phyloP scores from a whole-genome alignment of 768 basidiomycete genomes.

The Amanita jacksonii region DNA sequence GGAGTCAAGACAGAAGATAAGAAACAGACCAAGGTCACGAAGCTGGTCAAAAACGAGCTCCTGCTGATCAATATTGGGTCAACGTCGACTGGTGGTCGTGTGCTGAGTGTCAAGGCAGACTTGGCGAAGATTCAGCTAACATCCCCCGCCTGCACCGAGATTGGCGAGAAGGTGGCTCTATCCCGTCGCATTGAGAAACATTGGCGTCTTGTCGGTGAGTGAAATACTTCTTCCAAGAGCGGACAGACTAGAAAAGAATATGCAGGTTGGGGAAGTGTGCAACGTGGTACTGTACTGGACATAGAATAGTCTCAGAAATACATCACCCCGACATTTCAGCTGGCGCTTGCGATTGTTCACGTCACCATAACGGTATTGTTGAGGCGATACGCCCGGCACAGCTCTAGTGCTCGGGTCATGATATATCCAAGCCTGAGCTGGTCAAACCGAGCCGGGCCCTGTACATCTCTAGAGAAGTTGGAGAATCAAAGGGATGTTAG shows the following conservation, averaged over 20 bases:
- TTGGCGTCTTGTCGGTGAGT: conserved; percentile 92
- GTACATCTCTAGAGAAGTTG: too few species aligned
- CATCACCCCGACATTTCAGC: too few species aligned
- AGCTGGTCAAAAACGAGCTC: conserved; percentile 85
- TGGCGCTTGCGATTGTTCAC: background rate
- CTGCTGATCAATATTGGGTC: conserved; percentile 97
- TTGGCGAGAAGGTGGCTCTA: conserved; percentile 95
- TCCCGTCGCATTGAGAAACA: conserved; percentile 95
- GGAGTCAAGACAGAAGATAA: conserved; percentile 99
- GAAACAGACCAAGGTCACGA: conserved; percentile 94
- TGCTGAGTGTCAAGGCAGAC: conserved; percentile 90
- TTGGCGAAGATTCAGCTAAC: conserved; percentile 91
- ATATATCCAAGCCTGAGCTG: too few species aligned
- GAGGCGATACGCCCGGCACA: background rate
- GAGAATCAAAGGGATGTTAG: too few species aligned
- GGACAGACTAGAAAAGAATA: background rate
- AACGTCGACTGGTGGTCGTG: conserved; percentile 93
- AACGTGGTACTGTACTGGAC: conserved; percentile 76
- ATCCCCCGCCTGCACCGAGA: conserved; percentile 90
- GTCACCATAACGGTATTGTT: background rate
- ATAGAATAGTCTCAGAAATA: conserved; percentile 42
- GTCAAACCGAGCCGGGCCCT: too few species aligned
- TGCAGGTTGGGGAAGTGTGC: conserved; percentile 67
- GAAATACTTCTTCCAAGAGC: background rate
- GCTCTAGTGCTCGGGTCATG: too few species aligned